Evolutionary conservation across 208 protist genomes (phyloP), one percentile per base, ranked within the genome.

Genomic region (Willaertia magna): DNA sequence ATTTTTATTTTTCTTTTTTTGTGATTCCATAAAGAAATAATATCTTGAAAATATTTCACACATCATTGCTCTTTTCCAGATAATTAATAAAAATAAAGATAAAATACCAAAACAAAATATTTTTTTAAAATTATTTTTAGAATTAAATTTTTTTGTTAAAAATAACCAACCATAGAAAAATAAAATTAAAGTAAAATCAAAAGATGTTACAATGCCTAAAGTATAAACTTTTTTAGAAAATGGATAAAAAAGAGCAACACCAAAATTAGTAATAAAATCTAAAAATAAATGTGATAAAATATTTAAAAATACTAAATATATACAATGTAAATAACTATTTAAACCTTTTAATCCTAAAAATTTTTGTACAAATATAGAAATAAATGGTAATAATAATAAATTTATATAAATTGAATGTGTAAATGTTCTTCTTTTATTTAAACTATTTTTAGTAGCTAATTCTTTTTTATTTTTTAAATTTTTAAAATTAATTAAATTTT

Each of bases 191-290:
- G 47, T 84, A 11, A 84, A 84, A 61, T 84, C 79, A 16, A 16
- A 61, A 18, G 14, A 20, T 4, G 79, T 84, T 6, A 84, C 40
- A 7, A 84, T 44, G 7, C 79, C 79, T 40, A 61, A 84, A 40
- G 79, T 51, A 44, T 84, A 84, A 9, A 40, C 12, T 61, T 61
- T 48, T 2, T 59, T 61, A 4, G 47, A 52, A 18, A 84, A 26
- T 30, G 79, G 79, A 52, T 61, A 84, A 6, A 84, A 84, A 7
- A 84, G 14, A 14, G 26, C 47, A 44, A 47, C 61, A 14, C 79
- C 79, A 84, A 44, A 84, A 44, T 84, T 84, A 42, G 79, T 84
- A 0, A 84, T 44, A 43, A 46, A 84, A 84, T 84, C 79, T 43
- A 40, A 30, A 16, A 84, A 14, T 11, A 84, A 30, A 44, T 84